Conservation (phyloP, 352 stramenopile genomes). For the Phytophthora hybrid region DNA sequence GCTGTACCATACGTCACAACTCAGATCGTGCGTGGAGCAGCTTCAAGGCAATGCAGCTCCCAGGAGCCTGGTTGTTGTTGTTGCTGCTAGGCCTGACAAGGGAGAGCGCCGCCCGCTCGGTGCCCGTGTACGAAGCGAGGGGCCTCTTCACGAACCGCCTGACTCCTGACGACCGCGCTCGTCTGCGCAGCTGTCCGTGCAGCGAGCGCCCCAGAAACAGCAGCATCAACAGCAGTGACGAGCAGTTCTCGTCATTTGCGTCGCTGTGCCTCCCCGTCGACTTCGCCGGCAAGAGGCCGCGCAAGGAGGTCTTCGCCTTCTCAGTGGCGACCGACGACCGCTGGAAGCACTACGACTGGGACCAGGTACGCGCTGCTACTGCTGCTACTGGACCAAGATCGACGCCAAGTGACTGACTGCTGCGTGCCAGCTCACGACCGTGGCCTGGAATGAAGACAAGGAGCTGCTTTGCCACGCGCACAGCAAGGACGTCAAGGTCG, state of each 20-base stretch:
- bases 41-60: too few species aligned
- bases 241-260: constrained; percentile 7
- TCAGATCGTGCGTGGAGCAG: too few species aligned
- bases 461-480: constrained; percentile 84
- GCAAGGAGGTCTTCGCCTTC: constrained; percentile 84
- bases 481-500: constrained; percentile 77
- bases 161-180: constrained; percentile 40
- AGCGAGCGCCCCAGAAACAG: neutral
- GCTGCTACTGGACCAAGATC: neutral
- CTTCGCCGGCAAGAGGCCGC: constrained; percentile 22
- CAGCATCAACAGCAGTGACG: neutral
- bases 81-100: constrained; percentile 24
- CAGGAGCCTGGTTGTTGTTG: neutral
- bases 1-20: too few species aligned
- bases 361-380: constrained; percentile 39
- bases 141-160: constrained; percentile 27
- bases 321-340: constrained; percentile 65
- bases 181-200: constrained; percentile 64
- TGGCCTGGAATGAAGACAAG: constrained; percentile 89
- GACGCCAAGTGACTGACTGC: neutral
- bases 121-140: constrained; percentile 32
- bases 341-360: constrained; percentile 87
- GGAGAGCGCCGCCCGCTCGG: constrained; percentile 5
- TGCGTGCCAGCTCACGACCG: constrained; percentile 63
- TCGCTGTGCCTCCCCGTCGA: constrained; percentile 70